These are phyloP conservation scores for Cardamine chenopodiifolia DNA, from an alignment of 345 rosid species.

Conservation along the genomic window DNA sequence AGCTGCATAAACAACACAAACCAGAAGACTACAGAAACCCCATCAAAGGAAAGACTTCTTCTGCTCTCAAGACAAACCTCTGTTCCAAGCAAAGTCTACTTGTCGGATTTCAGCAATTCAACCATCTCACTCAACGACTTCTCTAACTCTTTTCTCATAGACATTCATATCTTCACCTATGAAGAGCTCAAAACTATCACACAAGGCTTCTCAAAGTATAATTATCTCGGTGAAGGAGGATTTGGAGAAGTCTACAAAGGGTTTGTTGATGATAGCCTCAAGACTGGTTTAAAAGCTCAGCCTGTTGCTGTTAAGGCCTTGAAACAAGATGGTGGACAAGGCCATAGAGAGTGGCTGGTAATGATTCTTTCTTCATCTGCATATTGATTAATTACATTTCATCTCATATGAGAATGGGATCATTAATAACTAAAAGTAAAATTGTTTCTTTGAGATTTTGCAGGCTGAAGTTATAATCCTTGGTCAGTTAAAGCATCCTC, in stretches of 20 bases:
- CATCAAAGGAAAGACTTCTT: slow-evolving; percentile 43
- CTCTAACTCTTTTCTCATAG: slow-evolving; percentile 50
- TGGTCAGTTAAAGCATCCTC: slow-evolving; percentile 74
- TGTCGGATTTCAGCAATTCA: slow-evolving; percentile 46
- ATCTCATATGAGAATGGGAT: slow-evolving; percentile 1
- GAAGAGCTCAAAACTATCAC: slow-evolving; percentile 60
- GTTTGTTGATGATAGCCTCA: slow-evolving; percentile 58
- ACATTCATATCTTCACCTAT: slow-evolving; percentile 59
- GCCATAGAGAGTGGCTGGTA: slow-evolving; percentile 92
- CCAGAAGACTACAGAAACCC: slow-evolving; percentile 17
- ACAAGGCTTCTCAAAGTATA: slow-evolving; percentile 55
- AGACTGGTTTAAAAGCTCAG: slow-evolving; percentile 63
- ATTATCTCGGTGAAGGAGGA: slow-evolving; percentile 78
- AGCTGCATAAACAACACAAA: slow-evolving; percentile 42
- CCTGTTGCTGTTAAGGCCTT: slow-evolving; percentile 89
- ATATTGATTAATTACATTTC: slow-evolving; percentile 12
- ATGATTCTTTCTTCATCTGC: slow-evolving; percentile 9
- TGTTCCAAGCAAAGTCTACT: slow-evolving; percentile 35
- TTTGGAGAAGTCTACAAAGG: slow-evolving; percentile 86
- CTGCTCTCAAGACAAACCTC: slow-evolving; percentile 37
- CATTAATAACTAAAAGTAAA: background rate
- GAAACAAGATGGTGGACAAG: slow-evolving; percentile 70
- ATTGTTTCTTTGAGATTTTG: background rate
- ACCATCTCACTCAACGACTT: slow-evolving; percentile 50
- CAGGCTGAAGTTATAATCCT: slow-evolving; percentile 89